These are phyloP conservation scores for Blastocrithidia nonstop DNA, from an alignment of 208 protist species.

Conservation along the genomic window DNA sequence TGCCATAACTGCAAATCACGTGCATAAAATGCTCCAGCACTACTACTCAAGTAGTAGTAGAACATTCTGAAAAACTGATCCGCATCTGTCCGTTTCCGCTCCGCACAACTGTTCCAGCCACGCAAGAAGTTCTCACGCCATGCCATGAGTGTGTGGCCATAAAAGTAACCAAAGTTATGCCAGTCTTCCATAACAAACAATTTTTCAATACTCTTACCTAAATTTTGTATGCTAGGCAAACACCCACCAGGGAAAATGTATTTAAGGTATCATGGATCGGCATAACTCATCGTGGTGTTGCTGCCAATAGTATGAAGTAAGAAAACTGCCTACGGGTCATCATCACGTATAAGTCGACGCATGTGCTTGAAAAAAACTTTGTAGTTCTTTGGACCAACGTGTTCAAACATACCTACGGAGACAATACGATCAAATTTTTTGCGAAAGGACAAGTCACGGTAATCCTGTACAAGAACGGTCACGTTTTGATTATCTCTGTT, in stretches of 20 bases:
- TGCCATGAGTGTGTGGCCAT: slow-evolving; percentile 25
- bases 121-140: slow-evolving; percentile 32
- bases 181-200: slow-evolving; percentile 42
- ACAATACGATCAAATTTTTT: slow-evolving; percentile 55
- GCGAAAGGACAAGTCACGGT: slow-evolving; percentile 35
- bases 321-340: slow-evolving; percentile 32
- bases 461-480: slow-evolving; percentile 46
- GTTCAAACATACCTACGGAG: slow-evolving; percentile 77
- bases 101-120: slow-evolving; percentile 12
- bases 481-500: slow-evolving; percentile 14
- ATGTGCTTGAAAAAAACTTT: slow-evolving; percentile 45
- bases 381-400: slow-evolving; percentile 74
- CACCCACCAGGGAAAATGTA: slow-evolving; percentile 77
- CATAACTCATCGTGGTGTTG: slow-evolving; percentile 41
- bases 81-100: slow-evolving; percentile 3
- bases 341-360: slow-evolving; percentile 27
- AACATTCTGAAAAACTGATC: slow-evolving; percentile 44
- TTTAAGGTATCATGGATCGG: slow-evolving; percentile 60
- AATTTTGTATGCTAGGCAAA: slow-evolving; percentile 20
- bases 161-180: slow-evolving; percentile 52
- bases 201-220: slow-evolving; percentile 21
- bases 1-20: slow-evolving; percentile 48
- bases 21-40: slow-evolving; percentile 24
- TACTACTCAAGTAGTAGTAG: slow-evolving; percentile 53
- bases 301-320: slow-evolving; percentile 59